Base-by-base conservation (phyloP, 2,329 filamentous ascomycete genomes). In the Triangularia verruculosa region DNA sequence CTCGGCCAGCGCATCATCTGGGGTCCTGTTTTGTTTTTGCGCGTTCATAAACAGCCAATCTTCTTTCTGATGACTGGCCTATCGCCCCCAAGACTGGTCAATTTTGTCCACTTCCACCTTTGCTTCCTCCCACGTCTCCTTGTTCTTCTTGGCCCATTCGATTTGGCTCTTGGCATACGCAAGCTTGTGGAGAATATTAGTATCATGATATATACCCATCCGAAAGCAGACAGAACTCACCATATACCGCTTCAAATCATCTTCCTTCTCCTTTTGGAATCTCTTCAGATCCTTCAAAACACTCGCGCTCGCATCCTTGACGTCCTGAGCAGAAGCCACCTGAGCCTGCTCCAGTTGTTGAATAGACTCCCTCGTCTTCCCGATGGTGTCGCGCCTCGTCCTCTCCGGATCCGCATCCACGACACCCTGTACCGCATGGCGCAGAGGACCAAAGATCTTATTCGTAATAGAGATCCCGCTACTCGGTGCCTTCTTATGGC, bases 241-340 rank as follows among this genome's bases (percentile, higher is more conserved):
- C 95, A 99, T 99, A 75, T 98, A 98, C 67, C 91, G 87, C 73
- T 88, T 89, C 72, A 99, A 76, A 75, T 99, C 95, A 58, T 94
- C 92, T 78, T 99, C 96, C 77, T 99, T 99, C 78, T 98, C 93
- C 64, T 82, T 83, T 77, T 99, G 96, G 78, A 99, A 99, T 65
- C 95, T 83, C 79, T 93, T 92, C 65, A 99, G 80, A 74, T 99
- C 95, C 71, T 91, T 89, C 70, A 99, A 78, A 4, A 98, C 92
- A 59, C 92, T 96, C 2, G 86, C 82, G 73, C 93, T 97, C 8
- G 95, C 95, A 72, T 98, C 92, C 75, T 91, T 93, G 65, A 98
- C 95, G 74, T 99, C 95, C 72, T 92, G 89, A 67, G 93, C 92
- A 4, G 93, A 91, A 4, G 91, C 93, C 30, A 92, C 86, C 63